Evolutionary conservation across 108 stramenopile genomes (phyloP), one percentile per base, ranked within the genome.

Genomic region (Hondaea fermentalgiana): DNA sequence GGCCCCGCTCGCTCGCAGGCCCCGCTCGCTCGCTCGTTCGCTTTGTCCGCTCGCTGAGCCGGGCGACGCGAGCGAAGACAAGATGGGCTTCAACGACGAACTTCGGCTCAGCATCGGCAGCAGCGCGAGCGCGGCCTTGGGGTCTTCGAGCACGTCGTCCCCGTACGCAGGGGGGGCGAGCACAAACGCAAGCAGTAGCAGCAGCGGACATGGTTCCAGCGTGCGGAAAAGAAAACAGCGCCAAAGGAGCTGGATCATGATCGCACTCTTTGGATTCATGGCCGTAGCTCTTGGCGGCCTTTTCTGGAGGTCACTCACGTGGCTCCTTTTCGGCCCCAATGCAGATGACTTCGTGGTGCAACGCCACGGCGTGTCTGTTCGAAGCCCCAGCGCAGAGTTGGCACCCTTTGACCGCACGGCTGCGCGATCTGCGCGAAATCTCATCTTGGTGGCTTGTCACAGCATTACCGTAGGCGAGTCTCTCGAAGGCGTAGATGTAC

Each of bases 371-470:
- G 1, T 42, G 8, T 17, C 25, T 8, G 1, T 69, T 14, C 4
- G 64, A 17, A 28, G 42, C 42, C 14, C 25, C 0, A 14, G 64
- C 14, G 64, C 42, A 17, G 64, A 69, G 8, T 23, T 69, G 21
- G 64, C 21, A 12, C 21, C 25, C 64, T 69, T 69, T 69, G 42
- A 69, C 42, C 64, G 8, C 1, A 23, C 10, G 14, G 35, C 25
- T 1, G 64, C 64, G 8, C 25, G 64, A 8, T 14, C 6, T 8
- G 42, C 64, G 35, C 64, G 51, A 6, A 83, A 93, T 60, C 90
- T 93, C 16, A 72, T 94, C 57, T 59, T 94, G 59, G 93, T 94
- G 35, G 90, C 93, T 14, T 92, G 93, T 5, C 93, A 94, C 69
- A 93, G 92, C 53, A 92, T 93, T n/a, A 90, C 92, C 12, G 25